These are phyloP conservation scores for Boletus reticuloceps DNA, from an alignment of 768 basidiomycete species.

Conservation along the genomic window DNA sequence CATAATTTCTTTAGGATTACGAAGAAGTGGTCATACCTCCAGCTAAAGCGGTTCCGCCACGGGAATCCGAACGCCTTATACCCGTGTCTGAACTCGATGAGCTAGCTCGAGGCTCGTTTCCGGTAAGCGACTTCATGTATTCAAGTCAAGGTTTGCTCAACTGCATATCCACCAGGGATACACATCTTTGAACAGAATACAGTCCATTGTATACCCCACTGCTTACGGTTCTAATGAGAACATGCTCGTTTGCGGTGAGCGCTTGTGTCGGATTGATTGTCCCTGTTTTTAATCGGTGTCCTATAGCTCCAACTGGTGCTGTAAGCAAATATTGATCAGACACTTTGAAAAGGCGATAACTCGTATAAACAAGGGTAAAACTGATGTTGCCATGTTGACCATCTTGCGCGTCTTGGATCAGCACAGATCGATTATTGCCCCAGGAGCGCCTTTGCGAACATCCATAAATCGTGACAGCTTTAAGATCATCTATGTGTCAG, in stretches of 20 bases:
- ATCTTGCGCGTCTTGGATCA: constrained; percentile 87
- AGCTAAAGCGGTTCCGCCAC: constrained; percentile 71
- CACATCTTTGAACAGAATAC: constrained; percentile 83
- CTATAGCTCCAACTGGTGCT: constrained; percentile 92
- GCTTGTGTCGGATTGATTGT: not conserved
- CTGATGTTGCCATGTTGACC: constrained; percentile 93
- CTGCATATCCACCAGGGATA: constrained; percentile 60
- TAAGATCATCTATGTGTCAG: constrained; percentile 96
- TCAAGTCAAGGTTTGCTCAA: not conserved
- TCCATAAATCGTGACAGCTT: constrained; percentile 71
- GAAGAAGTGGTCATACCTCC: constrained; percentile 93
- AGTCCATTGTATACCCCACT: constrained; percentile 91
- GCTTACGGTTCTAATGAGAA: constrained; percentile 97
- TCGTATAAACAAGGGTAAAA: constrained; percentile 76
- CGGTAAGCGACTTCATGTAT: constrained; percentile 45
- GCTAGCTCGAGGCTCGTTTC: constrained; percentile 79
- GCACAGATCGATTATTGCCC: constrained; percentile 42
- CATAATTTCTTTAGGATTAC: constrained; percentile 54
- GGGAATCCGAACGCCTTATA: constrained; percentile 66
- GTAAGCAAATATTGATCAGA: constrained; percentile 46
- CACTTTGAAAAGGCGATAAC: constrained; percentile 1
- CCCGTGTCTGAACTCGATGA: constrained; percentile 70
- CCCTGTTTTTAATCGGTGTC: not conserved
- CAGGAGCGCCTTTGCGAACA: constrained; percentile 35
- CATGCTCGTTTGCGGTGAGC: constrained; percentile 62